Evolutionary conservation across 495 filamentous ascomycete genomes (phyloP), one percentile per base, ranked within the genome.

Genomic region (Aspergillus ellipticus): DNA sequence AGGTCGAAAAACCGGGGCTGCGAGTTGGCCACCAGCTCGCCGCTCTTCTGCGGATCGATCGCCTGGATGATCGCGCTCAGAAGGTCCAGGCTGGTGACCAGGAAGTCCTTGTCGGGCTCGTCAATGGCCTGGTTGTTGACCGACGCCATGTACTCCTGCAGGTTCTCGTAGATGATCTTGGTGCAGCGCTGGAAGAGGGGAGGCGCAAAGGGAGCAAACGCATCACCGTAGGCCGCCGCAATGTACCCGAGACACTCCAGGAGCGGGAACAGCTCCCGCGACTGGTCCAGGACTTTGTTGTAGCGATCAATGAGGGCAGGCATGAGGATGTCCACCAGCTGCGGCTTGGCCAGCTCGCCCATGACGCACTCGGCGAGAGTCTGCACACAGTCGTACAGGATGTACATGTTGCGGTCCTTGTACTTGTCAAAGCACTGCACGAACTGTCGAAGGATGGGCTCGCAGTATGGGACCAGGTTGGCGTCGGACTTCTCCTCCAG

Each of bases 341-440:
- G 82, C 4, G 89, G 88, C 60, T 84, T 79, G 9, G 89, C 84
- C 42, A 99, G 75, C 42, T 87, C 83, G 16, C 83, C 83, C 48
- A 90, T 89, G 46, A 97, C 88, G 68, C 92, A 87, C 66, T 99
- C 95, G 13, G 94, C 94, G 37, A 99, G 76, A 0, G 95, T 97
- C 72, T 99, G 94, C 46, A 99, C 89, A 72, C 94, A 99, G 74
- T 97, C 95, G 73, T 99, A 99, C 33, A 99, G 84, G 54, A 97
- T 91, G 75, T 93, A 97, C 85, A 96, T 96, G 76, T 99, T 99
- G 49, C 90, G 85, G 68, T 97, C 93, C 78, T 99, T 97, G 82
- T 97, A 99, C 69, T 87, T 89, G 22, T 72, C 79, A 74, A 99
- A 97, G 69, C 95, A 97, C 55, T 81, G 74, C 39, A 96, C 93